phyloP scores from a whole-genome alignment of 345 rosid species.

The Rhizophora mangle region DNA sequence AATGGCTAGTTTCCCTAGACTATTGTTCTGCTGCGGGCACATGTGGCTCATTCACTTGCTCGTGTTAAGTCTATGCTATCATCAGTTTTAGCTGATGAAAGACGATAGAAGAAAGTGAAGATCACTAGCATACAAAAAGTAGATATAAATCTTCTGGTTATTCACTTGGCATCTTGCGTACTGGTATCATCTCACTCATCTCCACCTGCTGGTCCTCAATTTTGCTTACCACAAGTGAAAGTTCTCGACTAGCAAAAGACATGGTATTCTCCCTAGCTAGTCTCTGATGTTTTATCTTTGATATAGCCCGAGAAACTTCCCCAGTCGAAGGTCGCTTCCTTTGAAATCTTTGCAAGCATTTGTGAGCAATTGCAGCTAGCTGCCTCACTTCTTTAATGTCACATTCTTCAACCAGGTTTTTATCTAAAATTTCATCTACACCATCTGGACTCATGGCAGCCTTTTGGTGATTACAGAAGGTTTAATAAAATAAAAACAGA shows the following conservation, averaged over 20 bases:
- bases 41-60: too few relatives aligned
- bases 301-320: slow-evolving; percentile 76
- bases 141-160: neutral
- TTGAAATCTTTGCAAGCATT: slow-evolving; percentile 70
- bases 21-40: too few relatives aligned
- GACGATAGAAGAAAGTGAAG: neutral
- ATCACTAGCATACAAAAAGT: neutral
- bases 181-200: slow-evolving; percentile 51
- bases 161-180: slow-evolving; percentile 38
- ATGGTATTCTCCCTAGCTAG: slow-evolving; percentile 31
- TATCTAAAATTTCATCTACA: slow-evolving; percentile 74
- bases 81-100: neutral
- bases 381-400: slow-evolving; percentile 62
- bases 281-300: slow-evolving; percentile 61
- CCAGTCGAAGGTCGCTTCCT: slow-evolving; percentile 79
- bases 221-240: slow-evolving; percentile 60
- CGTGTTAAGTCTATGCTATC: too few relatives aligned
- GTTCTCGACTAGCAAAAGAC: slow-evolving; percentile 40
- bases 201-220: slow-evolving; percentile 71
- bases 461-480: slow-evolving; percentile 30
- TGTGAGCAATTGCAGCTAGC: slow-evolving; percentile 62
- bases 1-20: too few relatives aligned
- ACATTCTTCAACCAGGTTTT: slow-evolving; percentile 58
- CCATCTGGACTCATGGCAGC: slow-evolving; percentile 91
- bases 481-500: neutral